phyloP scores from a whole-genome alignment of 1,284 basidiomycete genomes.

The Cutaneotrichosporon dermatis region DNA sequence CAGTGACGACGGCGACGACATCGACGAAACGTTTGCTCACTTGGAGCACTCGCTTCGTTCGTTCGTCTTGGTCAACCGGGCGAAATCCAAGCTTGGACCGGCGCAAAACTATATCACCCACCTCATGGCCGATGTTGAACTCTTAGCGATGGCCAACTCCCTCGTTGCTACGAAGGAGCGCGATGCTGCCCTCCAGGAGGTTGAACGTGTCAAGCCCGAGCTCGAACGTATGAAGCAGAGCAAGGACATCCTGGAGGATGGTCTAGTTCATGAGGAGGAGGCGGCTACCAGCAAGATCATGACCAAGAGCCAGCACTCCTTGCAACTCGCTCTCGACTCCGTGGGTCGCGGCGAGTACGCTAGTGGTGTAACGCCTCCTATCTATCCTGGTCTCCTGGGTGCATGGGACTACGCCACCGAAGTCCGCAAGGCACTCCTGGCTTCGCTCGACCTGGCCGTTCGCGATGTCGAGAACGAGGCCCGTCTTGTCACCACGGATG shows the following conservation, averaged over 20 bases:
- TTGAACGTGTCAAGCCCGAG: slow-evolving; percentile 70
- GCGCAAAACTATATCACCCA: slow-evolving; percentile 90
- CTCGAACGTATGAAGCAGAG: slow-evolving; percentile 79
- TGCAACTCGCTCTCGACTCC: slow-evolving; percentile 69
- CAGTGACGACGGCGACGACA: slow-evolving; percentile 40
- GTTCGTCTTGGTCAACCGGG: slow-evolving; percentile 91
- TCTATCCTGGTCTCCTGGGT: slow-evolving; percentile 79
- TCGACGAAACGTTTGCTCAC: slow-evolving; percentile 71
- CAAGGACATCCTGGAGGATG: slow-evolving; percentile 69
- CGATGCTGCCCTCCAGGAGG: slow-evolving; percentile 66
- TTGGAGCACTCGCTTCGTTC: slow-evolving; percentile 89
- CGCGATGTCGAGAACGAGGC: slow-evolving; percentile 79
- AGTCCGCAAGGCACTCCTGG: slow-evolving; percentile 68
- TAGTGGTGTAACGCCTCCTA: slow-evolving; percentile 57
- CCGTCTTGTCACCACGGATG: slow-evolving; percentile 61
- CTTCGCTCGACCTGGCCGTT: slow-evolving; percentile 80
- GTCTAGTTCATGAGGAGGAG: slow-evolving; percentile 77
- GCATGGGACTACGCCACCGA: slow-evolving; percentile 87
- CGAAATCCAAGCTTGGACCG: slow-evolving; percentile 91
- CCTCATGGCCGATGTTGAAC: slow-evolving; percentile 79
- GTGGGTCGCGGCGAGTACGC: slow-evolving; percentile 68
- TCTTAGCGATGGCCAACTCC: slow-evolving; percentile 81
- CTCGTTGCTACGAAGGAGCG: slow-evolving; percentile 77
- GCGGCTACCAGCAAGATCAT: slow-evolving; percentile 59
- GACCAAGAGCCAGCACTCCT: slow-evolving; percentile 57